Base-by-base conservation (phyloP, 164 flowering plant genomes). In the Stephania japonica region DNA sequence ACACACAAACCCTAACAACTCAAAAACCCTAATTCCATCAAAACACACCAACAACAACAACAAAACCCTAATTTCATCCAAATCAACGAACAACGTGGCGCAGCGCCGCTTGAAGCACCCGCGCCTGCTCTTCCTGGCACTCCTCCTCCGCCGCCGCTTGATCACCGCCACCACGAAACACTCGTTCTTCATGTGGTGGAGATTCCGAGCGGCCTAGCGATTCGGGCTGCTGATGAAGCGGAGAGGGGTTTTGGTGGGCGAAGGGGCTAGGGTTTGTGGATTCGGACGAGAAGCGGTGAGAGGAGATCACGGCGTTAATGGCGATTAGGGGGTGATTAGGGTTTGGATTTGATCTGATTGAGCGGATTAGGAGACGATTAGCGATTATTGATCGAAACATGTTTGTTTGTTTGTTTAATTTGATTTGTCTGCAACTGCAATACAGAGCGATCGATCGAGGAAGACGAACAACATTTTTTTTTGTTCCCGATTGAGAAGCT, bases 81-180 rank as follows among this genome's bases (percentile, higher is more conserved):
- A 62, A 41, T 18, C 38, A 32, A 63, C 18, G 26, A 38, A 79
- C 88, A 26, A 94, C 98, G 72, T 90, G 96, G 63, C 61, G 77
- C 67, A 94, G 91, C 4, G 97, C 84, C 43, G 98, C 94, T 38
- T 77, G 81, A 43, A 94, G 97, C 68, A 94, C 90, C n/a, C 91
- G 89, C 71, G 84, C 84, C 77, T 92, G 92, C 80, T 94, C 96
- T 1, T 90, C 92, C 80, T 86, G 79, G 80, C 82, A 91, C 7
- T 83, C 87, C 8, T 21, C 6, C 53, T 63, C 69, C 81, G 56
- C 8, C 62, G 68, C 27, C 67, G 70, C 67, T 72, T n/a, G n/a
- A 67, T 9, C 73, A 71, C 16, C 12, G 12, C 16, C 16, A 26
- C 23, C n/a, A 27, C 67, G 9, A 23, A 44, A 42, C 41, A 26